Evolutionary conservation across 352 stramenopile genomes (phyloP).

Genomic region (Phytophthora cryptogea): DNA sequence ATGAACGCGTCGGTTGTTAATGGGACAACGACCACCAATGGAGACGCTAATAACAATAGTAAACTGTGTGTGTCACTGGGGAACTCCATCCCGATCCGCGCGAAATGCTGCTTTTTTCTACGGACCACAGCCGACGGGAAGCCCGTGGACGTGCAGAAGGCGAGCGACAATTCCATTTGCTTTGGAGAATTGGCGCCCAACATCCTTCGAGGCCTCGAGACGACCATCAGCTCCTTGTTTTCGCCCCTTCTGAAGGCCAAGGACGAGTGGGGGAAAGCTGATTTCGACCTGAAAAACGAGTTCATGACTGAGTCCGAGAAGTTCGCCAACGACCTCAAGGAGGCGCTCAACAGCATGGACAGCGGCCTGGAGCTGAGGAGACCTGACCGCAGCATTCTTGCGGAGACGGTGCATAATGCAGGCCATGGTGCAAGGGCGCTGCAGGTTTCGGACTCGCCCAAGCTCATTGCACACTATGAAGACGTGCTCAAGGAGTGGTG

Average conservation of each 20-base stretch:
- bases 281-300: conserved; percentile 90
- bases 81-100: conserved; percentile 64
- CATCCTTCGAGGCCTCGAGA: conserved; percentile 81
- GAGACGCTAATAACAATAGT: conserved; percentile 33
- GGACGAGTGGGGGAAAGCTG: conserved; percentile 96
- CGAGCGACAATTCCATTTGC: conserved; percentile 78
- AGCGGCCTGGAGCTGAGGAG: conserved; percentile 93
- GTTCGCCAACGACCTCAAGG: conserved; percentile 94
- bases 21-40: not conserved
- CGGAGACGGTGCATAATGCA: conserved; percentile 53
- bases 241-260: conserved; percentile 92
- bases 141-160: conserved; percentile 70
- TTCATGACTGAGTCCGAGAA: conserved; percentile 96
- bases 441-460: conserved; percentile 84
- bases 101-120: conserved; percentile 89
- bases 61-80: conserved; percentile 79
- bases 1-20: conserved; percentile 1
- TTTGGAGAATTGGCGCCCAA: conserved; percentile 88
- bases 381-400: conserved; percentile 79
- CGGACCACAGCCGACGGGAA: conserved; percentile 73
- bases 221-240: conserved; percentile 87
- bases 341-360: conserved; percentile 95
- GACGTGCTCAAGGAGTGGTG: conserved; percentile 97
- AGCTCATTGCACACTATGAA: conserved; percentile 94
- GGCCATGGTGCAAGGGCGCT: conserved; percentile 54